Evolutionary conservation across 2,329 filamentous ascomycete genomes (phyloP), one percentile per base, ranked within the genome.

Genomic region (Pseudonectria buxi): DNA sequence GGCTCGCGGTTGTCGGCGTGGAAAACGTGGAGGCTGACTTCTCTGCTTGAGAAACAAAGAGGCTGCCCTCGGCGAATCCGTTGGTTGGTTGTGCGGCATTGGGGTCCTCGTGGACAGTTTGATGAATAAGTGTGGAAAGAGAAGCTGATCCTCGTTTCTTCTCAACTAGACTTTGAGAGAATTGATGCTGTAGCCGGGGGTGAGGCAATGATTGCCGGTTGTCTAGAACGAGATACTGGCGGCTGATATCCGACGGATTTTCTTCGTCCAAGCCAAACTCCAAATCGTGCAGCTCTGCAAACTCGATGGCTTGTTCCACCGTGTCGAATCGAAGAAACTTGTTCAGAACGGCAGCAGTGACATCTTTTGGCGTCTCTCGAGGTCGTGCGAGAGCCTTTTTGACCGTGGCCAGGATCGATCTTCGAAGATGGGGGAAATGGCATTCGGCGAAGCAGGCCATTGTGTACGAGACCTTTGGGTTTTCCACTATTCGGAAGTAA

Each of bases 401-500:
- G 14, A 82, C 59, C 12, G 71, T 69, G 35, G 68, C 68, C 13
- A 83, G 54, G 12, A 80, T 72, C 10, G 70, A 67, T 35, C 75
- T 74, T 27, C 79, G 75, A 24, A 82, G 62, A 25, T 69, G 65
- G 27, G 74, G 72, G 39, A 83, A 81, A 49, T 81, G 76, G n/a
- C 78, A 74, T 49, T 83, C 78, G 6, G 78, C 78, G 40, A 83
- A 73, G 46, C 79, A 83, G 11, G 78, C 79, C 76, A 83, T 81
- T 1, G 76, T 81, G 50, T 83, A 83, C 1, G 79, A 82, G 3
- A 81, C 71, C 12, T 64, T 59, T 0, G 65, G 61, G 27, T 71
- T 67, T 44, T 74, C 66, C 18, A 83, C 62, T 31, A 83, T 77
- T 15, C 69, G 65, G 50, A 83, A 81, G 53, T 74, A 81, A 13